Conservation (phyloP, 2,329 filamentous ascomycete species). For the Cladosporium sphaerospermum region DNA sequence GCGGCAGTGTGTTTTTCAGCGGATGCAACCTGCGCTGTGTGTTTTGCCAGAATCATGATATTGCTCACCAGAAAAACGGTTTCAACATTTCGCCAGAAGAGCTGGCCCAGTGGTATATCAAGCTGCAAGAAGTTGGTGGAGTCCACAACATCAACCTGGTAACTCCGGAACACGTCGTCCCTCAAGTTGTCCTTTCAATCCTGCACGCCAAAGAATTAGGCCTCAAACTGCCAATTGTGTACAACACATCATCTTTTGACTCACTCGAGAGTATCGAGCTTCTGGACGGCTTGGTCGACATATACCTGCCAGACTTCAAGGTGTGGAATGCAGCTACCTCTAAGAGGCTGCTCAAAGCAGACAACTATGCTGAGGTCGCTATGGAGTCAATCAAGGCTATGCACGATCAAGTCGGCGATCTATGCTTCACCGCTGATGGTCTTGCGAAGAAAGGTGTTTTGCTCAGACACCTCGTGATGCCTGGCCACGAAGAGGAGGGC, state of each 20-base stretch:
- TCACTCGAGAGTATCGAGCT: conserved; percentile 64
- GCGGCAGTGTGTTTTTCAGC: conserved; percentile 74
- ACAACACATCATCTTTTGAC: conserved; percentile 81
- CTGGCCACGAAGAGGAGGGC: conserved; percentile 68
- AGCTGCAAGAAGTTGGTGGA: conserved; percentile 69
- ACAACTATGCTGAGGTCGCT: conserved; percentile 66
- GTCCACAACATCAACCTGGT: conserved; percentile 90
- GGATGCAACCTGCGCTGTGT: conserved; percentile 71
- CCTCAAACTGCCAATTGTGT: conserved; percentile 66
- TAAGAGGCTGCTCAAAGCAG: conserved; percentile 67
- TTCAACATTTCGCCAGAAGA: conserved; percentile 73
- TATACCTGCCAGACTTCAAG: conserved; percentile 87
- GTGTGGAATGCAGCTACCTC: conserved; percentile 64
- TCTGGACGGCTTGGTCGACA: conserved; percentile 73
- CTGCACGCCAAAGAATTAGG: conserved; percentile 66
- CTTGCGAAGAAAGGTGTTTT: conserved; percentile 72
- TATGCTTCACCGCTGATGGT: conserved; percentile 75
- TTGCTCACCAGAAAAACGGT: conserved; percentile 73
- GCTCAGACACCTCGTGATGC: conserved; percentile 79
- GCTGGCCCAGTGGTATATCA: conserved; percentile 75
- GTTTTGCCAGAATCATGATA: conserved; percentile 77
- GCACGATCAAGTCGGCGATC: conserved; percentile 74
- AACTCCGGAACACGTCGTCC: conserved; percentile 80
- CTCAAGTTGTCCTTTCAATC: conserved; percentile 72
- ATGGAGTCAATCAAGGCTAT: conserved; percentile 73